Conservation (phyloP, 768 basidiomycete species). For the Termitomyces sp. region DNA sequence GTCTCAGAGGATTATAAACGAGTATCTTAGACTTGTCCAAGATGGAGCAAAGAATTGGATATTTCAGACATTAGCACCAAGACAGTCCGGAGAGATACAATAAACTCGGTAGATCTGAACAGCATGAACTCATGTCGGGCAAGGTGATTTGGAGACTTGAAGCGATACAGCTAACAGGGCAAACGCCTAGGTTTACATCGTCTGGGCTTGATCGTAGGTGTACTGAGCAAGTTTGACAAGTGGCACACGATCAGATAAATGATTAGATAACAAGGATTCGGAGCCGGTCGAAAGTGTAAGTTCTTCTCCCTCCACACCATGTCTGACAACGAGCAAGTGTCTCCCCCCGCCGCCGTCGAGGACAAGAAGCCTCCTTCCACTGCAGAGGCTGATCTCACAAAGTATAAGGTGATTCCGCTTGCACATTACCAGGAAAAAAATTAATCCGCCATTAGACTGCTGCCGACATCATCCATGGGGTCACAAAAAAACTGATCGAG, state of each 20-base stretch:
- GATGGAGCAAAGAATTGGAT: neutral
- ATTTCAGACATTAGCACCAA: slow-evolving; percentile 1
- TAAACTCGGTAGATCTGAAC: neutral
- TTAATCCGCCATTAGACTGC: slow-evolving; percentile 54
- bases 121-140: neutral
- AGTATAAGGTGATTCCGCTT: slow-evolving; percentile 66
- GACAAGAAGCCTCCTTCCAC: slow-evolving; percentile 54
- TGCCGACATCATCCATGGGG: slow-evolving; percentile 84
- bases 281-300: slow-evolving; percentile 5
- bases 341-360: slow-evolving; percentile 32
- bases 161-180: neutral
- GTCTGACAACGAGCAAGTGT: slow-evolving; percentile 57
- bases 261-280: slow-evolving; percentile 17
- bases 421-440: slow-evolving; percentile 10
- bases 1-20: slow-evolving; percentile 5
- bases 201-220: too few species aligned
- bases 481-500: slow-evolving; percentile 81
- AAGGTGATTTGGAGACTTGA: neutral
- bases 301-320: slow-evolving; percentile 34
- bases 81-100: neutral
- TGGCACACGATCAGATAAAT: slow-evolving; percentile 12
- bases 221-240: too few species aligned
- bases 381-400: slow-evolving; percentile 74
- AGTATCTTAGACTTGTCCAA: neutral
- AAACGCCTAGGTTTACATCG: too few species aligned